Percentiles rank a stretch among this genome's conserved stretches.
Evolutionary conservation across 1,284 basidiomycete genomes (phyloP).

Genomic region (Puccinia novopanici): DNA sequence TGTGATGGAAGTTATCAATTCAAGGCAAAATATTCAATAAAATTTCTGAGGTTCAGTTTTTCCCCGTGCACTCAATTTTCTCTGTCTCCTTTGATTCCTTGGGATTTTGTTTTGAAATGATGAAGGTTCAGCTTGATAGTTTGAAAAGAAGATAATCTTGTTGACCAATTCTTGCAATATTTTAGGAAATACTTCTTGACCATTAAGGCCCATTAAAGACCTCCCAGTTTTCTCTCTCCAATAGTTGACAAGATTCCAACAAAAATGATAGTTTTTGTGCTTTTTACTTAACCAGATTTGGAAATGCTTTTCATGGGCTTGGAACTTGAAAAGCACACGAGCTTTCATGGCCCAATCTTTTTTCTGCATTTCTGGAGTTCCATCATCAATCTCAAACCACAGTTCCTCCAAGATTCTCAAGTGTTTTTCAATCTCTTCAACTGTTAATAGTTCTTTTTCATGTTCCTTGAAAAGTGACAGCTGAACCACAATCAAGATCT

Average conservation of each 20-base stretch:
- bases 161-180: not conserved
- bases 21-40: too few species aligned
- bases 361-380: not conserved
- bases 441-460: not conserved
- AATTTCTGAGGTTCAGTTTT: too few species aligned
- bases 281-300: not conserved
- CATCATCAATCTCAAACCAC: not conserved
- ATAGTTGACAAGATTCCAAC: too few species aligned
- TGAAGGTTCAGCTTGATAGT: too few species aligned
- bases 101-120: too few species aligned
- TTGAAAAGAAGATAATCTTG: not conserved
- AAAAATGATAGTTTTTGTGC: not conserved
- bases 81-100: too few species aligned
- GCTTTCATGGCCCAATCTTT: not conserved
- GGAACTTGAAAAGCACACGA: not conserved
- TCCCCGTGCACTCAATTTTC: too few species aligned
- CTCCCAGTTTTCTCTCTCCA: slow-evolving; percentile 12
- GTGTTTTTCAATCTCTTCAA: too few species aligned
- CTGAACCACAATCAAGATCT: not conserved
- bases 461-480: not conserved
- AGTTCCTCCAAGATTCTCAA: not conserved
- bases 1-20: too few species aligned
- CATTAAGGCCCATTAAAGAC: too few species aligned
- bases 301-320: not conserved
- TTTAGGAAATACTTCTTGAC: too few species aligned